phyloP scores from a whole-genome alignment of 129 eudicot genomes.

The Artemisia argyi region DNA sequence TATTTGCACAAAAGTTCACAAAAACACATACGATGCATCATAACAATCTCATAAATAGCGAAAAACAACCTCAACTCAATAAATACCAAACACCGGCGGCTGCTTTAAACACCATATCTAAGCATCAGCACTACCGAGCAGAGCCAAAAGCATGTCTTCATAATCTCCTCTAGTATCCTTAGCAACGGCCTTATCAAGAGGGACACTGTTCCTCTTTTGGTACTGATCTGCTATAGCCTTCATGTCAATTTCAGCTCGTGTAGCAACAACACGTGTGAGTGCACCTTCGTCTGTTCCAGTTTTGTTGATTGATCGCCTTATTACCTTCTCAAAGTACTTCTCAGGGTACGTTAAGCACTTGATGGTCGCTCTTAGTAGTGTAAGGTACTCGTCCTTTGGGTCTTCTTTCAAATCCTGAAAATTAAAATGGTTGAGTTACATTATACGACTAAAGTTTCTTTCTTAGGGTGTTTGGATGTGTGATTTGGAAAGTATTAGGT shows the following conservation, averaged over 20 bases:
- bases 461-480: background rate
- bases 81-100: background rate
- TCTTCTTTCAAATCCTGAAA: slow-evolving; percentile 58
- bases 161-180: slow-evolving; percentile 88
- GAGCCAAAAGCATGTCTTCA: slow-evolving; percentile 69
- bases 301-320: slow-evolving; percentile 65
- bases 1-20: slow-evolving; percentile 18
- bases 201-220: slow-evolving; percentile 57
- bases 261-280: slow-evolving; percentile 72
- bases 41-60: slow-evolving; percentile 16
- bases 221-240: slow-evolving; percentile 62
- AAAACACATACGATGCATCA: background rate
- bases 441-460: background rate
- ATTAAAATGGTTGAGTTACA: slow-evolving; percentile 2
- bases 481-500: background rate
- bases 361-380: slow-evolving; percentile 54
- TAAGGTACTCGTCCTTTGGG: slow-evolving; percentile 59
- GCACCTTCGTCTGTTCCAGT: slow-evolving; percentile 80
- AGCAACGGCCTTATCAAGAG: slow-evolving; percentile 69
- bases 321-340: slow-evolving; percentile 76
- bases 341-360: slow-evolving; percentile 71
- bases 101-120: slow-evolving; percentile 23
- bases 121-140: slow-evolving; percentile 60
- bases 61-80: slow-evolving; percentile 20
- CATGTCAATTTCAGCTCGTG: slow-evolving; percentile 95